Percentiles rank a stretch among this genome's conserved stretches.
phyloP scores from a whole-genome alignment of 1,139 yeast genomes.

The Debaryomyces coudertii region DNA sequence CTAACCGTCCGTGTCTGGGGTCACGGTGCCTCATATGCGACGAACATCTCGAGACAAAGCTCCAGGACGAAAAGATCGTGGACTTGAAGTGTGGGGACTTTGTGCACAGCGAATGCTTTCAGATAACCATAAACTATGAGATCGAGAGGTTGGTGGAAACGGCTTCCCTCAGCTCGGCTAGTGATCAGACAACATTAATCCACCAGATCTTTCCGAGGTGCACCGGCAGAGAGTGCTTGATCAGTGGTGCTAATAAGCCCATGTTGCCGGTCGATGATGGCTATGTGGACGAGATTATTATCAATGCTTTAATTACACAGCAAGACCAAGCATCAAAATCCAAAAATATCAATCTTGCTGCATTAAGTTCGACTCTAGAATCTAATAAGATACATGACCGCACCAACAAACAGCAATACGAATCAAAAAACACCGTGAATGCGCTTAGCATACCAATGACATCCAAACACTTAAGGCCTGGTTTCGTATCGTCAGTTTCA shows the following conservation, averaged over 20 bases:
- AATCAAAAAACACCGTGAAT: neutral
- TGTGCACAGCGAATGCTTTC: conserved; percentile 43
- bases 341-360: conserved; percentile 11
- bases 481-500: conserved; percentile 1
- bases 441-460: neutral
- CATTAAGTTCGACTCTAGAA: conserved; percentile 16
- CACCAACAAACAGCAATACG: neutral
- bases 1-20: conserved; percentile 8
- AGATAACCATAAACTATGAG: conserved; percentile 15
- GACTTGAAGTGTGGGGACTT: conserved; percentile 43
- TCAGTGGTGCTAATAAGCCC: neutral
- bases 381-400: neutral
- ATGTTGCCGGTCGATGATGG: conserved; percentile 15
- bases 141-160: conserved; percentile 14
- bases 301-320: conserved; percentile 11
- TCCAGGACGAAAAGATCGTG: conserved; percentile 37
- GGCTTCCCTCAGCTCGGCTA: conserved; percentile 4
- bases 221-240: conserved; percentile 15
- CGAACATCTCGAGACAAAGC: conserved; percentile 35
- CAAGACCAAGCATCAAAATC: conserved; percentile 7
- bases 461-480: neutral
- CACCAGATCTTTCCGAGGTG: conserved; percentile 17
- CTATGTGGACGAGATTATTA: conserved; percentile 12
- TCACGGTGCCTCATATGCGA: conserved; percentile 39
- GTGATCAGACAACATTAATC: conserved; percentile 6